Percentiles rank a stretch among this genome's conserved stretches.
These are phyloP conservation scores for Takashimella koratensis DNA, from an alignment of 1,284 basidiomycete species.

Conservation along the genomic window DNA sequence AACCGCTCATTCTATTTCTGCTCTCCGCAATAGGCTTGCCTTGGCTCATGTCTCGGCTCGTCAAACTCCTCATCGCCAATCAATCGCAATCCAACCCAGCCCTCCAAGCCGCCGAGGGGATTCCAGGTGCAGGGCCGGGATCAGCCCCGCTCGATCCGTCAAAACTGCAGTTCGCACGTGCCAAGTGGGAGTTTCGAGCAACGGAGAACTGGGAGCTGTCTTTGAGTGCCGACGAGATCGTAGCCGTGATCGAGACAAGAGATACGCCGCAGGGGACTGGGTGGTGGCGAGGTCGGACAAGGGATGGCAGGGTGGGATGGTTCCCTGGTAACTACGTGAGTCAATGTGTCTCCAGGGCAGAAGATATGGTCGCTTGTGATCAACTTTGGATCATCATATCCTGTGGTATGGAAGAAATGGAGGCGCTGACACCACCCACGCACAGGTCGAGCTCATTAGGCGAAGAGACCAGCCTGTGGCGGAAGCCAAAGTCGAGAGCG, in stretches of 20 bases:
- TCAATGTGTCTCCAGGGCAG: not conserved
- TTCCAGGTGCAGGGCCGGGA: not conserved
- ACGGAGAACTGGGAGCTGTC: conserved; percentile 72
- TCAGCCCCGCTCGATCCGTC: conserved; percentile 50
- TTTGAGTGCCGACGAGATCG: conserved; percentile 86
- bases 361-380: not conserved
- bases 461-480: conserved; percentile 3
- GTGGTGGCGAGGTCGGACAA: conserved; percentile 94
- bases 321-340: conserved; percentile 87
- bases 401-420: not conserved
- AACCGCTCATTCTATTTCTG: conserved; percentile 91
- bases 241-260: conserved; percentile 83
- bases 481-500: not conserved
- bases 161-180: conserved; percentile 79
- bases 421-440: not conserved
- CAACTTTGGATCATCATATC: not conserved
- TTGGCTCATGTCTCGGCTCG: conserved; percentile 87
- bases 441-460: conserved; percentile 12
- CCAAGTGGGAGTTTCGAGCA: conserved; percentile 75
- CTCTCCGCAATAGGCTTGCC: conserved; percentile 93
- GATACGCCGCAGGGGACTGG: conserved; percentile 77
- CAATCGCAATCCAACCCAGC: conserved; percentile 39
- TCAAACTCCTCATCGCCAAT: conserved; percentile 73
- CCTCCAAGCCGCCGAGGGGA: conserved; percentile 28
- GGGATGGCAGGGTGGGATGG: conserved; percentile 93